Evolutionary conservation across 2,329 filamentous ascomycete species (phyloP).

Genomic region (Phaeosphaeria sp.): DNA sequence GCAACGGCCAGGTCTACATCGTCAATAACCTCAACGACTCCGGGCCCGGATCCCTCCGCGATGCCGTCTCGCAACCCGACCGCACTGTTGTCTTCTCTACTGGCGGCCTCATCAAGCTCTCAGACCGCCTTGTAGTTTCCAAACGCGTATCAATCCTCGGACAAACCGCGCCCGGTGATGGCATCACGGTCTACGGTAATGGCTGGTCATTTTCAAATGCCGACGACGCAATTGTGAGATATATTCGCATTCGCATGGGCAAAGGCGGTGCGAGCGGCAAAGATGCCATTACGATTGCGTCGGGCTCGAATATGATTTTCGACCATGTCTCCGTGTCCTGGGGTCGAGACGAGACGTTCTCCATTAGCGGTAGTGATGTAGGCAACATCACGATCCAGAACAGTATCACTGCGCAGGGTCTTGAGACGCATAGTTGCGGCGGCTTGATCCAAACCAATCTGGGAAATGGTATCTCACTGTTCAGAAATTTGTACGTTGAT

Average conservation of each 20-base stretch:
- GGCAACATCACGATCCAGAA: slow-evolving; percentile 60
- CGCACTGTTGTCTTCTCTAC: slow-evolving; percentile 60
- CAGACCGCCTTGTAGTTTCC: slow-evolving; percentile 54
- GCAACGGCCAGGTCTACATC: slow-evolving; percentile 56
- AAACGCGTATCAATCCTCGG: slow-evolving; percentile 59
- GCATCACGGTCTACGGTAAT: slow-evolving; percentile 62
- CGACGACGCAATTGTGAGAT: slow-evolving; percentile 61
- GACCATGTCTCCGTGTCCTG: slow-evolving; percentile 62
- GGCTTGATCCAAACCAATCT: slow-evolving; percentile 58
- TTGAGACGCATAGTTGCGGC: slow-evolving; percentile 61
- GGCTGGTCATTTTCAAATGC: slow-evolving; percentile 61
- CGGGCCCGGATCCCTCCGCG: slow-evolving; percentile 58
- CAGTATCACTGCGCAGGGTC: slow-evolving; percentile 61
- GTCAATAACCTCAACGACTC: slow-evolving; percentile 58
- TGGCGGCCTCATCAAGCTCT: slow-evolving; percentile 59
- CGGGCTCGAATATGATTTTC: slow-evolving; percentile 62
- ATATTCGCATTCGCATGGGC: slow-evolving; percentile 63
- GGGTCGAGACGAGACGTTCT: slow-evolving; percentile 64
- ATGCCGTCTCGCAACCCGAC: slow-evolving; percentile 57
- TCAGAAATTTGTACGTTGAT: slow-evolving; percentile 63
- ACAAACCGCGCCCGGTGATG: slow-evolving; percentile 59
- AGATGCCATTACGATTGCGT: slow-evolving; percentile 61
- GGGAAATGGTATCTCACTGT: slow-evolving; percentile 56
- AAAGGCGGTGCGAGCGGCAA: slow-evolving; percentile 59
- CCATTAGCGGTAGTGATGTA: slow-evolving; percentile 55